Conservation (phyloP, 768 basidiomycete species). For the Mycena latifolia region DNA sequence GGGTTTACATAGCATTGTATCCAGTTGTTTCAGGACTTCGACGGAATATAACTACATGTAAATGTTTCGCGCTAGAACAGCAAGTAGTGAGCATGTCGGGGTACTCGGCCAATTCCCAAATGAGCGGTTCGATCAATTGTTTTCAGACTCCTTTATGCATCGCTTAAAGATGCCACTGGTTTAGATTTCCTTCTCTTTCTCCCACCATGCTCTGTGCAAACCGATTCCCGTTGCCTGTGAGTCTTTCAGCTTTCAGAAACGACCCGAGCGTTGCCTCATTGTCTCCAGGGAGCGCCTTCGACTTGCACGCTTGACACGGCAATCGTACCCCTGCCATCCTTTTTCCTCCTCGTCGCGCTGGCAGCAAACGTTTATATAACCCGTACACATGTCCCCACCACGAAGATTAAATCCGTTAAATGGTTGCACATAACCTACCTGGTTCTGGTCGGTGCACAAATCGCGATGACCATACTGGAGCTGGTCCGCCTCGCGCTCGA, state of each 20-base stretch:
- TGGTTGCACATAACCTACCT: slow-evolving; percentile 44
- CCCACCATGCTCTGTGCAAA: slow-evolving; percentile 37
- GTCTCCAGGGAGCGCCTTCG: slow-evolving; percentile 44
- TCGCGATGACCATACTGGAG: slow-evolving; percentile 47
- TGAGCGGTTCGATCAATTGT: background rate
- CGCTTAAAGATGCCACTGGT: background rate
- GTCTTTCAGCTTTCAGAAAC: background rate
- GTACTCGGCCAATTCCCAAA: background rate
- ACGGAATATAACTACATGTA: too few relatives aligned
- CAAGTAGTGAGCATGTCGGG: too few relatives aligned
- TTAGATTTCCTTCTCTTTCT: background rate
- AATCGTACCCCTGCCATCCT: slow-evolving; percentile 44
- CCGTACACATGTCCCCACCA: background rate
- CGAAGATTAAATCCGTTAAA: slow-evolving; percentile 18
- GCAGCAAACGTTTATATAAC: slow-evolving; percentile 15
- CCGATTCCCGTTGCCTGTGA: slow-evolving; percentile 37
- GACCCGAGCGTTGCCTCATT: background rate
- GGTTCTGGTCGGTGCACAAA: slow-evolving; percentile 39
- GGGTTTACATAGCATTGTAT: too few relatives aligned
- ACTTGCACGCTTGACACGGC: slow-evolving; percentile 46
- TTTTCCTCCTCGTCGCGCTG: slow-evolving; percentile 39
- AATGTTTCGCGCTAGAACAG: too few relatives aligned
- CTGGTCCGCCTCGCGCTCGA: slow-evolving; percentile 42
- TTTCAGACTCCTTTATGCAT: background rate
- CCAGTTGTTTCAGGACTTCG: too few relatives aligned